A percentile compares a stretch with the other conserved stretches of the same genome.
Evolutionary conservation across 176 grass and related monocot species (phyloP).

Genomic region (Triticum turgidum): DNA sequence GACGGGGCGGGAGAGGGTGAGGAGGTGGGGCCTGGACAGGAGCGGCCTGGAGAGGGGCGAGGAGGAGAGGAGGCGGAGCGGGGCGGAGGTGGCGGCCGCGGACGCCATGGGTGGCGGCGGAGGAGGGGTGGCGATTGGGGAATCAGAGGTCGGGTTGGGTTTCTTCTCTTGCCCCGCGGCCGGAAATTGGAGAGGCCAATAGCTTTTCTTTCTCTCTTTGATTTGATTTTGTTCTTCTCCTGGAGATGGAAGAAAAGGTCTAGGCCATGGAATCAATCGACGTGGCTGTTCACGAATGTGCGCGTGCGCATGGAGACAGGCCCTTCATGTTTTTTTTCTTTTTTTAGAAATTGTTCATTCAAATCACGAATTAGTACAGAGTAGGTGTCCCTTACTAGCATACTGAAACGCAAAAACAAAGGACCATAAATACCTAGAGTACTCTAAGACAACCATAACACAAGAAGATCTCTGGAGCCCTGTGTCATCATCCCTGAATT

Average conservation of each 20-base stretch:
- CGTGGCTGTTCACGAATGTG: not conserved
- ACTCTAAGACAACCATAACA: too few relatives aligned
- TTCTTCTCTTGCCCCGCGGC: not conserved
- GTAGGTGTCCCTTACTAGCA: too few relatives aligned
- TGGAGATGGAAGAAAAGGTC: not conserved
- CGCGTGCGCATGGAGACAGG: not conserved
- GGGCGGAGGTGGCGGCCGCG: constrained; percentile 4
- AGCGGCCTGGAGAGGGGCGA: constrained; percentile 16
- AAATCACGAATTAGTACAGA: too few relatives aligned
- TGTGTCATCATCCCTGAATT: too few relatives aligned
- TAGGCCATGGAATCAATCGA: not conserved
- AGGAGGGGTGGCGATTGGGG: constrained; percentile 1
- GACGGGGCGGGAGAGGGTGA: constrained; percentile 52
- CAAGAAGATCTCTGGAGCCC: too few relatives aligned
- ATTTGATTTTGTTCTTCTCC: not conserved
- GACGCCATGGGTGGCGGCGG: constrained; percentile 20
- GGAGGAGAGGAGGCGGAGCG: constrained; percentile 27
- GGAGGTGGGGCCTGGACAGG: constrained; percentile 38
- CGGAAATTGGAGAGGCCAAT: not conserved
- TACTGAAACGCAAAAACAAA: too few relatives aligned
- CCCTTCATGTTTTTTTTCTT: too few relatives aligned
- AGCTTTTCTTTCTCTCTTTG: not conserved
- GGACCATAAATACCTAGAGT: too few relatives aligned
- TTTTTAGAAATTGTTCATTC: too few relatives aligned
- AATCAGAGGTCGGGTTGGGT: not conserved